phyloP scores from a whole-genome alignment of 192 early-diverging fungal genomes.

The Mortierella alpina region DNA sequence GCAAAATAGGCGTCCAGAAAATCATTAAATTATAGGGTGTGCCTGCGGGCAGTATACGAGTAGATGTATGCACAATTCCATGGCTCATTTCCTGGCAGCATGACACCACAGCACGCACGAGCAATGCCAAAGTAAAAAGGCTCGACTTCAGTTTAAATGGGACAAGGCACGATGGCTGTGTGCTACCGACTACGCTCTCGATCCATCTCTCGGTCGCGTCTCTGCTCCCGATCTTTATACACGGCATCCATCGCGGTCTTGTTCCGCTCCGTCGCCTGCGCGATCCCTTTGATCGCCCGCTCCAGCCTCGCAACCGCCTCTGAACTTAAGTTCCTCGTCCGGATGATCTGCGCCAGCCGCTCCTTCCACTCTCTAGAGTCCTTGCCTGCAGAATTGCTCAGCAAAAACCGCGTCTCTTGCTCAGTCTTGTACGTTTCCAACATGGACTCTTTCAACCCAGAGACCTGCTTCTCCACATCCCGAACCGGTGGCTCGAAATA shows the following conservation, averaged over 20 bases:
- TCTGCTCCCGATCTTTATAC: slow-evolving; percentile 33
- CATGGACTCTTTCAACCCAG: slow-evolving; percentile 44
- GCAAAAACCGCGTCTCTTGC: slow-evolving; percentile 54
- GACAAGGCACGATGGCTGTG: no score
- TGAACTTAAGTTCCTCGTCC: slow-evolving; percentile 36
- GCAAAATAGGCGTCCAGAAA: background rate
- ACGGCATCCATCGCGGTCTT: slow-evolving; percentile 49
- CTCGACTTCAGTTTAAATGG: no score
- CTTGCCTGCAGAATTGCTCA: slow-evolving; percentile 54
- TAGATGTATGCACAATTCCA: no score
- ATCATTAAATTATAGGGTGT: no score
- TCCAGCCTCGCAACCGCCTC: slow-evolving; percentile 40
- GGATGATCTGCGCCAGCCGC: slow-evolving; percentile 42
- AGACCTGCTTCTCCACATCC: slow-evolving; percentile 52
- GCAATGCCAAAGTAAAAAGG: no score
- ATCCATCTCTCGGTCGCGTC: slow-evolving; percentile 36
- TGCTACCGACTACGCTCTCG: slow-evolving; percentile 8
- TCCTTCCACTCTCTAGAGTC: slow-evolving; percentile 51
- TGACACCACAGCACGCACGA: no score
- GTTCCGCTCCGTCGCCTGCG: slow-evolving; percentile 28
- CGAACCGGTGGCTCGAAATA: slow-evolving; percentile 43
- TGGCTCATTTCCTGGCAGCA: no score
- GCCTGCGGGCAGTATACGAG: no score
- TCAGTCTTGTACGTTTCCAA: slow-evolving; percentile 53
- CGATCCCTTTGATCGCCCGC: slow-evolving; percentile 38